Conservation (phyloP, 352 stramenopile genomes). For the Pythium apleroticum region DNA sequence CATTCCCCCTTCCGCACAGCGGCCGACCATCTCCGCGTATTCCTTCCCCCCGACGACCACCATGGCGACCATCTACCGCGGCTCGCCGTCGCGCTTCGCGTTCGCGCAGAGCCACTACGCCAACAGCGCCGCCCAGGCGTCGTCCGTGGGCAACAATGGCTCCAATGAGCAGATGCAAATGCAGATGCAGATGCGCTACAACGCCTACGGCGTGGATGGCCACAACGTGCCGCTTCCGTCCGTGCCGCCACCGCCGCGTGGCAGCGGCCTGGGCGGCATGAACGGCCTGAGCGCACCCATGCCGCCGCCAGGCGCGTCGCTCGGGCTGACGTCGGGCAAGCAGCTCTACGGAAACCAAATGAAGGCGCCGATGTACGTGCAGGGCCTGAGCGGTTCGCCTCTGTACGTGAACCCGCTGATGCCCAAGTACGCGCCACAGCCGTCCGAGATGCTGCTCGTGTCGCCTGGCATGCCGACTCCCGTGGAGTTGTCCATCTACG, state of each 20-base stretch:
- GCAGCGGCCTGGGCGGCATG: constrained; percentile 15
- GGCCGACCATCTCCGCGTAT: background rate
- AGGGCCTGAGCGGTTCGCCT: constrained; percentile 26
- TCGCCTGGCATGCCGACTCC: constrained; percentile 70
- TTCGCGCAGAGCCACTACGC: constrained; percentile 76
- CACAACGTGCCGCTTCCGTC: constrained; percentile 41
- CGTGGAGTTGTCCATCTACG: constrained; percentile 82
- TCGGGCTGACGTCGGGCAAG: constrained; percentile 32
- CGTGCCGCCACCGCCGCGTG: constrained; percentile 27
- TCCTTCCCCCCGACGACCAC: background rate
- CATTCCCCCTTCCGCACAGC: background rate
- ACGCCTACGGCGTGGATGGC: constrained; percentile 42
- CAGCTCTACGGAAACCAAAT: constrained; percentile 21
- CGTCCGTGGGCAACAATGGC: constrained; percentile 12
- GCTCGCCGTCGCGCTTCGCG: constrained; percentile 54
- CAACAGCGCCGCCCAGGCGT: constrained; percentile 14
- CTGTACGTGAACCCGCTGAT: constrained; percentile 68
- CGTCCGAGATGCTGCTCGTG: constrained; percentile 57
- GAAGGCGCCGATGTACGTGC: constrained; percentile 24
- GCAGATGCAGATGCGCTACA: constrained; percentile 63
- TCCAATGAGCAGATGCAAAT: constrained; percentile 40
- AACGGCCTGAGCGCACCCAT: constrained; percentile 22
- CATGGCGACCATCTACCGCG: constrained; percentile 77
- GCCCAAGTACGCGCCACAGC: constrained; percentile 61
- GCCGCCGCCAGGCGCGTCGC: constrained; percentile 40